Percentiles rank a stretch among this genome's conserved stretches.
Conservation (phyloP, 306 rosid species). For the Amphicarpaea edgeworthii region DNA sequence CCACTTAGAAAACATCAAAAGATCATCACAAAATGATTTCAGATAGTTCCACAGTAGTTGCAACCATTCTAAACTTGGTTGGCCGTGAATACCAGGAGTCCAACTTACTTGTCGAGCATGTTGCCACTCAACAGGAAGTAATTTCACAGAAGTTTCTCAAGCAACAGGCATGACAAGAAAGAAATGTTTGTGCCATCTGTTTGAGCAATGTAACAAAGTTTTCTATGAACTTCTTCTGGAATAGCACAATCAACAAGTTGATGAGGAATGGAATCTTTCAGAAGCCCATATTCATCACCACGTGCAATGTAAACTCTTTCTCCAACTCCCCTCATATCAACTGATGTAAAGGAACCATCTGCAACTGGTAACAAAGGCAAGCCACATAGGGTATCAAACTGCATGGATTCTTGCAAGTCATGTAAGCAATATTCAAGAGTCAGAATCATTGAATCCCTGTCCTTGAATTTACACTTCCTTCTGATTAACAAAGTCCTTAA, state of each 20-base stretch:
- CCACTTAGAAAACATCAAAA: conserved; percentile 85
- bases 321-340: conserved; percentile 79
- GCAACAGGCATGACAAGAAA: conserved; percentile 82
- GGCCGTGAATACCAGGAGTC: conserved; percentile 82
- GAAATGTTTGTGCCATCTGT: conserved; percentile 75
- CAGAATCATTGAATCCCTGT: conserved; percentile 79
- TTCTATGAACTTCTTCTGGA: conserved; percentile 75
- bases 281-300: conserved; percentile 88
- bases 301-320: conserved; percentile 90
- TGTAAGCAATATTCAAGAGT: conserved; percentile 93
- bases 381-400: conserved; percentile 73
- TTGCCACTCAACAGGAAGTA: conserved; percentile 95
- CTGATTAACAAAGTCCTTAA: conserved; percentile 78
- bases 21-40: conserved; percentile 81
- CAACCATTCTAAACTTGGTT: conserved; percentile 93
- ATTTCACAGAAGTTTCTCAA: conserved; percentile 82
- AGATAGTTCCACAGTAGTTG: conserved; percentile 91
- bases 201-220: conserved; percentile 79
- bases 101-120: conserved; percentile 81
- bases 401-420: conserved; percentile 73
- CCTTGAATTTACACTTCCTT: conserved; percentile 87
- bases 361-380: conserved; percentile 90
- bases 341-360: conserved; percentile 78
- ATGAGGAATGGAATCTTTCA: conserved; percentile 84
- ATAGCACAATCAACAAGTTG: conserved; percentile 73